Base-by-base conservation (phyloP, 176 grass and related monocot genomes). In the Olyra latifolia region DNA sequence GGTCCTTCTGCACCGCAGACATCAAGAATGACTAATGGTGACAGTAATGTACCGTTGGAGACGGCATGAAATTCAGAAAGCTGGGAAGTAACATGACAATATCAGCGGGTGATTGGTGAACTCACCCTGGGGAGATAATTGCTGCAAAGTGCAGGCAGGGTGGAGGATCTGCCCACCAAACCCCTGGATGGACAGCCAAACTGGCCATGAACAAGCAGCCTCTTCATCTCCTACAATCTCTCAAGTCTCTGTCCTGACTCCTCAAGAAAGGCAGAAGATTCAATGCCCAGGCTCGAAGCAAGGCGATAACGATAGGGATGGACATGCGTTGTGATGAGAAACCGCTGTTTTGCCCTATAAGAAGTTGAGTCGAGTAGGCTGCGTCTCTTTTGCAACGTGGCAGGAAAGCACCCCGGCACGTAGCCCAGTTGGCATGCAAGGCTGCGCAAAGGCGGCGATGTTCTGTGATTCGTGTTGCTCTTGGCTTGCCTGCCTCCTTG, bases 131-230 rank as follows among this genome's bases (percentile, higher is more conserved):
- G 64, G 13, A 56, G 10, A 71, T 12, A 39, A 16, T 43, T 24
- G 64, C 22, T 85, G 71, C 63, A 69, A 4, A 80, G 32, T 2
- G 54, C 53, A 56, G 82, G 77, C 4, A 64, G 7, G 11, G n/a
- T 47, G 3, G 64, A 22, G 23, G 71, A 29, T 42, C 20, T 62
- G 22, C 11, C 57, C 41, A 7, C 20, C 46, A 71, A 42, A 1
- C 10, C 23, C 47, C 27, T 62, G 64, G 47, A 66, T 60, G 71
- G 29, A 14, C 3, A 48, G 9, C 11, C 64, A 13, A 76, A 23
- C 1, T n/a, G 63, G 56, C 70, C 19, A 43, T 57, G 82, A 77
- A 48, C 82, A 71, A 89, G 77, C 10, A 89, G 22, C 77, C 87
- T 66, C 87, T 85, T 85, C 82, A 85, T 89, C 54, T 62, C 43